Evolutionary conservation across 768 basidiomycete species (phyloP).

Genomic region (Suillus alpinus): DNA sequence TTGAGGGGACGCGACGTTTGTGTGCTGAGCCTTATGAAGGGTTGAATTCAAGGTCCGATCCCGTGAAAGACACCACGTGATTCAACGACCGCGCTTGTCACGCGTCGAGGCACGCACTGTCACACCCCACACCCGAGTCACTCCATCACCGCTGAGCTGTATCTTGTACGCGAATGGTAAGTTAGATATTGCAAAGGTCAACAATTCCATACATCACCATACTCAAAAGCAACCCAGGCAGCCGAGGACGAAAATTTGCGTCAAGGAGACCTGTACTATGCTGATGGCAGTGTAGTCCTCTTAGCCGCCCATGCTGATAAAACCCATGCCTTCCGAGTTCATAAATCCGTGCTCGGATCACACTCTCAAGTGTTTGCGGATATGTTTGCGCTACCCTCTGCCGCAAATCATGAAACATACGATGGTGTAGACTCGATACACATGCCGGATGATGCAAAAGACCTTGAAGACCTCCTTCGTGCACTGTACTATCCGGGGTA

Average conservation of each 20-base stretch:
- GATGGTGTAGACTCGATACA: conserved; percentile 14
- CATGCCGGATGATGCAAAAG: conserved; percentile 12
- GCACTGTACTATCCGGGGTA: conserved; percentile 10
- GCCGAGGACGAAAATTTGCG: background rate
- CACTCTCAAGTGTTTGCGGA: conserved; percentile 31
- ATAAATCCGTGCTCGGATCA: conserved; percentile 22
- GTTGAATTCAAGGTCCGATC: conserved; percentile 34
- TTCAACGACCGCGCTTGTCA: conserved; percentile 35
- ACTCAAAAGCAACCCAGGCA: background rate
- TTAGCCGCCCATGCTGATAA: conserved; percentile 1
- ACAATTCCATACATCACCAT: too few relatives aligned
- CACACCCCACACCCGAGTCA: conserved; percentile 3
- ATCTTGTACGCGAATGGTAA: background rate
- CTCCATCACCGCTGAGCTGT: background rate
- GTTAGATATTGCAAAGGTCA: background rate
- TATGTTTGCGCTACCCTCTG: conserved; percentile 20
- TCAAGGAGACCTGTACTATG: background rate
- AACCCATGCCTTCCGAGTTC: conserved; percentile 26
- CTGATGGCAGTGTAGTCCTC: background rate
- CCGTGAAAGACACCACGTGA: conserved; percentile 26
- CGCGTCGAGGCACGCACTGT: conserved; percentile 25
- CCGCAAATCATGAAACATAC: conserved; percentile 4
- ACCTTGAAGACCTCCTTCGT: conserved; percentile 9
- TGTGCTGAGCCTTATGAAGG: conserved; percentile 33
- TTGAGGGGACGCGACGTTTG: conserved; percentile 23